Base-by-base conservation (phyloP, 73 alveolate species). In the Paraurostyla sp. region DNA sequence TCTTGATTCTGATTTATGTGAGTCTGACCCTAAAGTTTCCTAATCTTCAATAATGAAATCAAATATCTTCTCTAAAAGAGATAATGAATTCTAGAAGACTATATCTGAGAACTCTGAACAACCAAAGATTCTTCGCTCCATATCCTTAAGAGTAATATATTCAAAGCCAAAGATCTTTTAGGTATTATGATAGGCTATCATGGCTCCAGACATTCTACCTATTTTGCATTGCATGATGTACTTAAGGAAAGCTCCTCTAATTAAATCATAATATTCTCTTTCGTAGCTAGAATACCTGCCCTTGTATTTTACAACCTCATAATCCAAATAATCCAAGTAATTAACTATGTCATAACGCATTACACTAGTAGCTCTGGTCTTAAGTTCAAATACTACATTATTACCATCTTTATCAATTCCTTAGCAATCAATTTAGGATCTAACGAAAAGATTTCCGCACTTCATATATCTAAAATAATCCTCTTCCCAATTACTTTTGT, bases 171-270 rank as follows among this genome's bases (percentile, higher is more conserved):
- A 95, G 46, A 97, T 92, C 87, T 96, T 92, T 45, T 86, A 84
- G n/a, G 99, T 93, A 80, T 97, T 97, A 91, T 97, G 99, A 81
- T 97, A 97, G 63, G 99, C 99, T 33, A 97, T 87, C 54, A 95
- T 85, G 2, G 98, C 99, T 35, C 99, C 99, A 84, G 95, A 98
- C 99, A 97, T 97, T 62, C 95, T 92, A 22, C 99, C 99, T 35
- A 97, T 93, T 92, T 95, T 97, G 29, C 89, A 78, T 80, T 97
- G 95, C 81, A 96, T 62, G 15, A 96, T 91, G 82, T 96, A 97
- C 89, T 97, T 95, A 68, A 96, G 85, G 89, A 97, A 93, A 0
- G 97, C 99, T 45, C 98, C 97, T 75, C 99, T 85, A 50, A 92
- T 81, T 43, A 91, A 78, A 84, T 90, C 98, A 87, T 90, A 96